Evolutionary conservation across 768 basidiomycete species (phyloP), one percentile per base, ranked within the genome.

Genomic region (Suillus paluster): DNA sequence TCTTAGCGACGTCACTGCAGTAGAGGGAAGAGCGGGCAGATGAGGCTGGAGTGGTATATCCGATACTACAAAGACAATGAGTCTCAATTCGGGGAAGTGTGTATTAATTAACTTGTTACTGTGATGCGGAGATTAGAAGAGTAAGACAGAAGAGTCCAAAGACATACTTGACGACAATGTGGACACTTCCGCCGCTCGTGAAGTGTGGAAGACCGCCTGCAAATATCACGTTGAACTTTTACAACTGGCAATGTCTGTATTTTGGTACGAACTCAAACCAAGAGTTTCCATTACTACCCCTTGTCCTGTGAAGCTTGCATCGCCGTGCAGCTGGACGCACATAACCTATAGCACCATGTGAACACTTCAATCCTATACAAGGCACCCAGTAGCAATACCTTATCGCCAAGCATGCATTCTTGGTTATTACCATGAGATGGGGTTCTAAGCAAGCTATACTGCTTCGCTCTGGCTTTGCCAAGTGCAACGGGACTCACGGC

Each of bases 261-360:
- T 27, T n/a, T 21, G 36, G 33, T 7, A 68, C 89, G 56, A 64
- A 88, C 92, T 95, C 59, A 97, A 77, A 6, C 94, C 92, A 36
- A 97, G 80, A 19, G 84, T 82, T 73, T 97, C 95, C 88, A 94
- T 95, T 19, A 95, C 85, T 5, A 97, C 82, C 2, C 95, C 95
- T 72, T 97, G 95, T 0, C 95, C 95, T 0, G 90, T 84, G 70
- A 97, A 96, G 61, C 91, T 93, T 1, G 92, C 94, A 72, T 97
- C 95, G 3, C 95, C 95, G 65, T 97, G 95, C 52, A 97, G 74
- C 68, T 95, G 93, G 0, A 97, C 89, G 64, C 90, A 94, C 86
- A 97, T 89, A 3, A 89, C 95, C 68, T 82, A n/a, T n/a, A 84
- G 71, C 89, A 87, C 92, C 0, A 14, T 4, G 60, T 21, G 10